Base-by-base conservation (phyloP, 768 basidiomycete species). In the Russula ochroleuca region DNA sequence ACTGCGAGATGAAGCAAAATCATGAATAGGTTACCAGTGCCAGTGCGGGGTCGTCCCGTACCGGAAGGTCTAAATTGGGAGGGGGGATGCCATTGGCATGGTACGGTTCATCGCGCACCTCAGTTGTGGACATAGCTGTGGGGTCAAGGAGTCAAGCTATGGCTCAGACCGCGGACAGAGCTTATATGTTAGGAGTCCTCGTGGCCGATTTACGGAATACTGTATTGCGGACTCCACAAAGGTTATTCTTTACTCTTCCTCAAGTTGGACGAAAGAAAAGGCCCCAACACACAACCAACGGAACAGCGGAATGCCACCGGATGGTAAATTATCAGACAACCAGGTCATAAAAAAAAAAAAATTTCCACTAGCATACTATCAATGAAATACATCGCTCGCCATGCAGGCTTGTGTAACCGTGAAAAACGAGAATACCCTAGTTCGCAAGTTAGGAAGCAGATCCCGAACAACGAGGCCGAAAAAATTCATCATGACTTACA, bases 41-140 rank as follows among this genome's bases (percentile, higher is more conserved):
- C 19, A 10, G 43, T 43, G 9, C 4, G 41, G n/a, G 9, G n/a
- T 43, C 9, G 9, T 13, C 41, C 10, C 78, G 52, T 68, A 81
- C 80, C 43, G 78, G 81, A 11, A 82, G 71, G 48, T 73, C 55
- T 40, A 80, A 69, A 53, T 54, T 67, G 5, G 80, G 80, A 25
- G 74, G 67, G 3, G 75, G 62, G 19, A 80, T 62, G 1, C 79
- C 80, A 49, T 81, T 81, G 0, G 43, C 43, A 43, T 43, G 43
- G n/a, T 78, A 73, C 33, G 41, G 53, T 11, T 54, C 58, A 21
- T 38, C 59, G 40, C 4, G 52, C 17, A 45, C 48, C 5, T 60
- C 59, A 13, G 47, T 28, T 14, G 57, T 47, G 23, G 63, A 60
- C 63, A 64, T 64, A 25, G 14, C 11, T 33, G 15, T 19, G 19